phyloP scores from a whole-genome alignment of 106 monocot species.

The Platanthera zijinensis region DNA sequence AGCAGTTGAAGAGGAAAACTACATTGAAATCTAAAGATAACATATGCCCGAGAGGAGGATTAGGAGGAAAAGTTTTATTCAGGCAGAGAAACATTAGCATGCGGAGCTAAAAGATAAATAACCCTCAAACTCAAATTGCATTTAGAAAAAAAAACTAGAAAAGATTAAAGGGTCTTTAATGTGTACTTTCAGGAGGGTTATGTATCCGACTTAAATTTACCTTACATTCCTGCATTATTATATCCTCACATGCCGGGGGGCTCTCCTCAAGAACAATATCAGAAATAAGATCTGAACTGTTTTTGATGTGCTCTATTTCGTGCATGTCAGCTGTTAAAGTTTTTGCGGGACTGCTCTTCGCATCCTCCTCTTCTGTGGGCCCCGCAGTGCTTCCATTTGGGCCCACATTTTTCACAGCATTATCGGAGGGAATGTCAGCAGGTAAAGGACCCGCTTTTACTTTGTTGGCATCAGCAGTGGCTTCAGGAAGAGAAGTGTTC shows the following conservation, averaged over 20 bases:
- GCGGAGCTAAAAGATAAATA: neutral
- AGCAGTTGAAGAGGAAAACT: neutral
- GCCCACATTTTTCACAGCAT: neutral
- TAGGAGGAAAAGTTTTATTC: slow-evolving; percentile 8
- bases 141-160: neutral
- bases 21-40: neutral
- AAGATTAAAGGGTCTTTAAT: neutral
- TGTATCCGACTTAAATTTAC: slow-evolving; percentile 13
- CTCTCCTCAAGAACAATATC: slow-evolving; percentile 6
- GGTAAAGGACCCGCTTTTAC: neutral
- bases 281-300: neutral
- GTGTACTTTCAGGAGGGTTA: slow-evolving; percentile 11
- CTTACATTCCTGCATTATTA: slow-evolving; percentile 10
- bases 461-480: neutral
- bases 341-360: neutral
- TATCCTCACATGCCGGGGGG: neutral
- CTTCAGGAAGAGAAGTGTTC: slow-evolving; percentile 1
- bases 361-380: neutral
- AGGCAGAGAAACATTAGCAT: slow-evolving; percentile 7
- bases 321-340: neutral
- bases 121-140: slow-evolving; percentile 7
- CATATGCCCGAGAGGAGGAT: neutral
- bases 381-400: neutral
- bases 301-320: neutral
- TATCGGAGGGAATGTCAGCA: neutral